Base-by-base conservation (phyloP, 257 asterid species). In the Ligustrum vulgare region DNA sequence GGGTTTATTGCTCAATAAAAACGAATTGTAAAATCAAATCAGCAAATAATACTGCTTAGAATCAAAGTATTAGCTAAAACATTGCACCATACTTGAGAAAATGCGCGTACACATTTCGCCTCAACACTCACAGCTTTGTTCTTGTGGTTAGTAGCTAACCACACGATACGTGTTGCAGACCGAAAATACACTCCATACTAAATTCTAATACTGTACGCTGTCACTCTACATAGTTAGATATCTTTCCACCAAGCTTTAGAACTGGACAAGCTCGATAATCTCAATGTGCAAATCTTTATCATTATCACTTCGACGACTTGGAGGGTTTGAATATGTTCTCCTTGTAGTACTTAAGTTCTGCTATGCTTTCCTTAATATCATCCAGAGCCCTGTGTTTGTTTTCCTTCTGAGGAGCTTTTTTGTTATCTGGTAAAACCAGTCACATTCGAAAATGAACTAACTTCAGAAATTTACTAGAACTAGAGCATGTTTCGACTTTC, bases 351-450 rank as follows among this genome's bases (percentile, higher is more conserved):
- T 84, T 86, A 15, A 93, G 97, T 74, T 93, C 95, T 20, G 91
- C 91, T 73, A 93, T 91, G 83, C 97, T 93, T 86, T 93, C 97
- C 84, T 81, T 91, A 75, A 93, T 93, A 84, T 93, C 98, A 78
- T 91, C 97, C 97, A 93, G 79, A 54, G 97, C 97, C 79, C 97
- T 84, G 87, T 93, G 98, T 67, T 84, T 93, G 79, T 85, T 91
- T 80, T 83, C 87, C 87, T 93, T 93, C 66, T 72, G 82, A 74
- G 98, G 98, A 74, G 98, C 95, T 81, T 83, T 91, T 77, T n/a
- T 84, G 79, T 78, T 88, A 36, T 91, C 97, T 93, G 34, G 41
- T 33, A 31, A 56, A 81, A 72, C 49, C 76, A 45, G 22, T 56
- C 64, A 13, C 56, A 70, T 77, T 76, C 36, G 5, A 4, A 47